Conservation (phyloP, 176 grass and related monocot genomes). For the barley (Hordeum vulgare) region DNA sequence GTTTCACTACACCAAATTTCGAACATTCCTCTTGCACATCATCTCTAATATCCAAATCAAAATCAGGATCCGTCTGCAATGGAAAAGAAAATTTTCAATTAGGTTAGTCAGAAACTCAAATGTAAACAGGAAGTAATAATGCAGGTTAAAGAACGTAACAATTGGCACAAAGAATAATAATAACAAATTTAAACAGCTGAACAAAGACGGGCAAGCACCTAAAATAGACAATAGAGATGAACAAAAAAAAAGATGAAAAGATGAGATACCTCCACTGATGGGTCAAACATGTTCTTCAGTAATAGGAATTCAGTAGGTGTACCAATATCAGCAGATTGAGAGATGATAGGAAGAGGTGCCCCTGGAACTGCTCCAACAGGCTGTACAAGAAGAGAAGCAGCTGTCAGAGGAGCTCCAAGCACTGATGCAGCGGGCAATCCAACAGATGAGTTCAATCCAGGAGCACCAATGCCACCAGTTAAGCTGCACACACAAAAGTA, state of each 20-base stretch:
- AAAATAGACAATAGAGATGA: neutral
- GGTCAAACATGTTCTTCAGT: slow-evolving; percentile 99
- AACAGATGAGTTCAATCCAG: slow-evolving; percentile 41
- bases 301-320: slow-evolving; percentile 73
- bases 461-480: slow-evolving; percentile 47
- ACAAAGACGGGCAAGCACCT: neutral
- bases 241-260: neutral
- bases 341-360: slow-evolving; percentile 46
- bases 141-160: neutral
- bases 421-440: slow-evolving; percentile 48
- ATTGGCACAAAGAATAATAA: neutral
- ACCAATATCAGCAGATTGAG: slow-evolving; percentile 28
- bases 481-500: slow-evolving; percentile 43
- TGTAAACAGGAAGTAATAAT: neutral
- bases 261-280: slow-evolving; percentile 57
- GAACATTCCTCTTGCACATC: slow-evolving; percentile 83
- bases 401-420: slow-evolving; percentile 38
- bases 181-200: neutral
- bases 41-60: slow-evolving; percentile 87
- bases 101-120: neutral
- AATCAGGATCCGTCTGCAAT: slow-evolving; percentile 72
- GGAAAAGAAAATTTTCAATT: slow-evolving; percentile 4
- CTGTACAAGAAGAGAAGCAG: slow-evolving; percentile 43
- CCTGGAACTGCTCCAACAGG: slow-evolving; percentile 51
- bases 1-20: slow-evolving; percentile 67